phyloP scores from a whole-genome alignment of 83 land plant species.

The Diphasiastrum complanatum region DNA sequence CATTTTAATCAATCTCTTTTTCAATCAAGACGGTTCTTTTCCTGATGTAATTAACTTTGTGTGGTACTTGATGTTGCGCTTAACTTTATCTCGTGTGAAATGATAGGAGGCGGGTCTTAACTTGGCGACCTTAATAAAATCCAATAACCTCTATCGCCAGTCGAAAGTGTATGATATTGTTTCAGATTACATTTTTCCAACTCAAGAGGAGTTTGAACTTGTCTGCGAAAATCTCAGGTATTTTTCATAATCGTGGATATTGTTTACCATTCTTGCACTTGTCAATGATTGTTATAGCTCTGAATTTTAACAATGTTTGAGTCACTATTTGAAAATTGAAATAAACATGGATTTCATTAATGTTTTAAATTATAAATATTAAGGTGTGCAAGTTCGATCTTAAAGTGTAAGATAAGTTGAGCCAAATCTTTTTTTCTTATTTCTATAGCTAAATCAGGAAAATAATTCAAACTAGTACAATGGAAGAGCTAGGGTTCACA shows the following conservation, averaged over 20 bases:
- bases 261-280: neutral
- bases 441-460: too few species aligned
- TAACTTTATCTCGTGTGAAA: neutral
- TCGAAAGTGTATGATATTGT: slow-evolving; percentile 15
- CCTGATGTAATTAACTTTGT: neutral
- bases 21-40: too few species aligned
- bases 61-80: neutral
- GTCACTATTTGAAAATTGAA: too few species aligned
- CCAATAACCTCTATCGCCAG: slow-evolving; percentile 18
- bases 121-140: slow-evolving; percentile 30
- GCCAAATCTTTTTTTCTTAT: too few species aligned
- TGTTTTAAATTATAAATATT: too few species aligned
- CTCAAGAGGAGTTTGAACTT: slow-evolving; percentile 20
- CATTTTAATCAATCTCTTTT: neutral
- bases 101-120: slow-evolving; percentile 37
- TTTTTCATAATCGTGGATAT: neutral
- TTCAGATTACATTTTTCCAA: slow-evolving; percentile 21
- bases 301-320: too few species aligned
- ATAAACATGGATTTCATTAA: too few species aligned
- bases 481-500: too few species aligned
- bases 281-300: neutral
- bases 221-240: neutral
- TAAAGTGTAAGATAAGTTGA: too few species aligned
- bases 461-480: too few species aligned
- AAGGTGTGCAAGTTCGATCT: too few species aligned